Base-by-base conservation (phyloP, 192 early-diverging fungal species). In the Spizellomyces punctatus region DNA sequence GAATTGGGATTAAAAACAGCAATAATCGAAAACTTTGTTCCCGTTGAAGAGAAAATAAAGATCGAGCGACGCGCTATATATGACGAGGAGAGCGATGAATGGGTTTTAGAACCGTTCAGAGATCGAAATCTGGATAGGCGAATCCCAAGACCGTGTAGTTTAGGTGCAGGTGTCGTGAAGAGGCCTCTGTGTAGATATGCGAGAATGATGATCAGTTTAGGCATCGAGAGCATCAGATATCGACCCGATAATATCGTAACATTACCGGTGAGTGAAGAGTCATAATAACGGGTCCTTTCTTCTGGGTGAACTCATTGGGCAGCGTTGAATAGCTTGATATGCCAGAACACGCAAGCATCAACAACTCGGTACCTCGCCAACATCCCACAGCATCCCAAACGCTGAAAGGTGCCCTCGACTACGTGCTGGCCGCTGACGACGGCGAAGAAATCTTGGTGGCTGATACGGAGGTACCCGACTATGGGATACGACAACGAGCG, bases 11-110 rank as follows among this genome's bases (percentile, higher is more conserved):
- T 89, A 56, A 90, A 86, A 67, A 66, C 73, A 14, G 61, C 84
- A 6, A 75, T 89, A 19, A 80, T 88, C 14, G 85, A 89, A 14
- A 82, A 88, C 58, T 89, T 89, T 63, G 79, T 89, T 17, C 86
- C 88, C 6, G 77, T 71, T 1, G 83, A 84, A 10, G 82, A 86
- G 50, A 64, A 81, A 46, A 69, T 71, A n/a, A 58, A 79, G 41
- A 64, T 89, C 10, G 83, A 89, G 62, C 75, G 74, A 10, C 74
- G 69, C 63, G 83, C 85, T 8, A 79, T 82, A 46, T 89, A 84
- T 48, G 85, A 87, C 60, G 87, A 87, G 65, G 75, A 77, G 7
- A 75, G 77, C 17, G 87, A 87, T 52, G 83, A 86, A 72, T 87
- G 87, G 85, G 65, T 73, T 6, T 60, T 89, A 22, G 64, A 63